Percentiles rank a stretch among this genome's conserved stretches.
These are phyloP conservation scores for Periconia sp. DNA, from an alignment of 2,329 filamentous ascomycete species.

Conservation along the genomic window DNA sequence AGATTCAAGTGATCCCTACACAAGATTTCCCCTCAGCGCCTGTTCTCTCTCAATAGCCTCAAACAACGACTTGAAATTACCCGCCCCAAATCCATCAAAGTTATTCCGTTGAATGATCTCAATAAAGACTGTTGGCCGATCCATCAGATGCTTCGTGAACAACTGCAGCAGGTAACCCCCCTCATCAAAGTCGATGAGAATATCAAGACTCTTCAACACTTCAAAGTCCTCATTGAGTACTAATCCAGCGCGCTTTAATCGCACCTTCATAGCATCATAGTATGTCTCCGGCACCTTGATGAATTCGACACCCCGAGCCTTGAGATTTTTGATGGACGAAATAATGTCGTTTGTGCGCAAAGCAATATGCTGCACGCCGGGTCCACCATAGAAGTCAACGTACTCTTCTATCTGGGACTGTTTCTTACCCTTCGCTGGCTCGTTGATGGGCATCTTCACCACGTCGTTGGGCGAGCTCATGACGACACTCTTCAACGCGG, in stretches of 20 bases:
- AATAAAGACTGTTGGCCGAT: conserved; percentile 92
- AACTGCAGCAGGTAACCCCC: conserved; percentile 77
- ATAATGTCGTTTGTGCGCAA: conserved; percentile 84
- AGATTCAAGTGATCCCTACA: too few species aligned
- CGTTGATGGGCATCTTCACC: conserved; percentile 99
- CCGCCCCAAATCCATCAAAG: conserved; percentile 90
- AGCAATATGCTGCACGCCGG: conserved; percentile 93
- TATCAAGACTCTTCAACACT: conserved; percentile 76
- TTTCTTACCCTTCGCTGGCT: conserved; percentile 88
- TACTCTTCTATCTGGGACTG: conserved; percentile 91
- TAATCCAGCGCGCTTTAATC: conserved; percentile 68
- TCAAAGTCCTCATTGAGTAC: conserved; percentile 79
- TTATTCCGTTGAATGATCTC: conserved; percentile 94
- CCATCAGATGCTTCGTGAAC: conserved; percentile 78
- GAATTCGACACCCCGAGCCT: conserved; percentile 89
- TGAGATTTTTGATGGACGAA: conserved; percentile 74
- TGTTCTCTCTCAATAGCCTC: conserved; percentile 96
- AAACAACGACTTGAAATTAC: conserved; percentile 94
- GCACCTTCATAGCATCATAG: conserved; percentile 76
- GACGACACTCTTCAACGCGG: conserved; percentile 84
- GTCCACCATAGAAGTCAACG: conserved; percentile 85
- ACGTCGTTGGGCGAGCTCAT: conserved; percentile 85
- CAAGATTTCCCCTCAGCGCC: conserved; percentile 80
- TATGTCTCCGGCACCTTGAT: conserved; percentile 89
- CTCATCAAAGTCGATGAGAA: conserved; percentile 95